A percentile compares a stretch with the other conserved stretches of the same genome.
Conservation (phyloP, 306 rosid genomes). For the Ormosia emarginata region DNA sequence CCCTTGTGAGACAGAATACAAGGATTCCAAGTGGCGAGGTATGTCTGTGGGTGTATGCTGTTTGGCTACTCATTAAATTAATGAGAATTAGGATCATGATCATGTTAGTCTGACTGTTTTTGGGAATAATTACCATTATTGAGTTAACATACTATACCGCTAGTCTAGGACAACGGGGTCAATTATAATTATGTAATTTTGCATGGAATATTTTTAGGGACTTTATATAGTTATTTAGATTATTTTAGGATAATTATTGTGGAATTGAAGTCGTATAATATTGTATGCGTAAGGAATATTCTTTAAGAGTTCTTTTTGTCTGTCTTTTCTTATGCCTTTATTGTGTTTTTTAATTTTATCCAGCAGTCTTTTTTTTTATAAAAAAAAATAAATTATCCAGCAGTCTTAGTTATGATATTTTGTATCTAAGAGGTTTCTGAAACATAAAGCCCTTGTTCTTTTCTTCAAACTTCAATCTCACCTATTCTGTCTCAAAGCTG, state of each 20-base stretch:
- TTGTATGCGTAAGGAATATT: background rate
- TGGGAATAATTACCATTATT: background rate
- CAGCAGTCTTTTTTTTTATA: background rate
- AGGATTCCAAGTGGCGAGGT: constrained; percentile 91
- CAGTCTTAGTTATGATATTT: background rate
- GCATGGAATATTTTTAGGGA: background rate
- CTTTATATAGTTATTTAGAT: background rate
- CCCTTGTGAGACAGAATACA: constrained; percentile 88
- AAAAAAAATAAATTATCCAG: no score
- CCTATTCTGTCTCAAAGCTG: background rate
- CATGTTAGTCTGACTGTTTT: background rate
- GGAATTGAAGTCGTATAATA: background rate
- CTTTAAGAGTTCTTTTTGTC: background rate
- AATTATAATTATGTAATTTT: background rate
- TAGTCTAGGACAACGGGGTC: background rate
- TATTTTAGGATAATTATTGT: constrained; percentile 3
- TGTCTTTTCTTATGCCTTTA: background rate
- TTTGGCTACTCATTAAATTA: background rate
- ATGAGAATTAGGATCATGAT: background rate
- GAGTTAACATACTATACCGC: background rate
- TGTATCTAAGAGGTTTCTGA: background rate
- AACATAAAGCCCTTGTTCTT: background rate
- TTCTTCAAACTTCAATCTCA: background rate
- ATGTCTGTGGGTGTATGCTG: constrained; percentile 9
- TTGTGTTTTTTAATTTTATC: constrained; percentile 20